phyloP scores from a whole-genome alignment of 495 filamentous ascomycete species.

The Penicillium simplicissimum region DNA sequence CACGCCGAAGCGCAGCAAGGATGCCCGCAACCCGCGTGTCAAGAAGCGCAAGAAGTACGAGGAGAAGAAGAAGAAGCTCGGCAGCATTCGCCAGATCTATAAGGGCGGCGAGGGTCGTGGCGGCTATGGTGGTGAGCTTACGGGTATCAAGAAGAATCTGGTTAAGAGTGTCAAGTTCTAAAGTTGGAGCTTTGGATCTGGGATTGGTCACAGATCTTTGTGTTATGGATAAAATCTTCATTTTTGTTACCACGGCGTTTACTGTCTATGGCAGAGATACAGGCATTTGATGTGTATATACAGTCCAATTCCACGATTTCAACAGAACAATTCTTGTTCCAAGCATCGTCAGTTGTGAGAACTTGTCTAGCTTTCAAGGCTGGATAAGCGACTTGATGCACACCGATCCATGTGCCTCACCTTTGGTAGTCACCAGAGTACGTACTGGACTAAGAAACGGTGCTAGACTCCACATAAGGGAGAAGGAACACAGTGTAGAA shows the following conservation, averaged over 20 bases:
- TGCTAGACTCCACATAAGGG: too few species aligned
- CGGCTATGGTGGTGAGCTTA: constrained; percentile 88
- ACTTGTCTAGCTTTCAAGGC: too few species aligned
- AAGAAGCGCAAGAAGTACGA: constrained; percentile 97
- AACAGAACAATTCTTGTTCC: neutral
- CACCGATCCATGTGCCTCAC: too few species aligned
- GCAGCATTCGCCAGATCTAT: constrained; percentile 77
- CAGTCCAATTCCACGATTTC: constrained; percentile 12
- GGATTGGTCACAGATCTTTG: constrained; percentile 17
- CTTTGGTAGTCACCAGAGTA: too few species aligned
- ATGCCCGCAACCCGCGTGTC: constrained; percentile 88
- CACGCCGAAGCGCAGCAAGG: constrained; percentile 85
- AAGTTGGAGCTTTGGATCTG: constrained; percentile 8
- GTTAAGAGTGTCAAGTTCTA: constrained; percentile 92
- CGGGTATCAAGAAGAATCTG: constrained; percentile 90
- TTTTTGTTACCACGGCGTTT: constrained; percentile 33
- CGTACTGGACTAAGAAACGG: too few species aligned
- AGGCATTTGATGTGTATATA: constrained; percentile 37
- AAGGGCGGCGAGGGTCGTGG: constrained; percentile 85
- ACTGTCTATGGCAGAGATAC: constrained; percentile 28
- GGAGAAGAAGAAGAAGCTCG: constrained; percentile 92
- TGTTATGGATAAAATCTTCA: constrained; percentile 27
- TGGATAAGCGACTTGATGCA: too few species aligned
- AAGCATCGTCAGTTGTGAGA: neutral
- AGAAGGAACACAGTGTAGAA: too few species aligned